Evolutionary conservation across 306 rosid genomes (phyloP), one percentile per base, ranked within the genome.

Genomic region (Castanea sativa): DNA sequence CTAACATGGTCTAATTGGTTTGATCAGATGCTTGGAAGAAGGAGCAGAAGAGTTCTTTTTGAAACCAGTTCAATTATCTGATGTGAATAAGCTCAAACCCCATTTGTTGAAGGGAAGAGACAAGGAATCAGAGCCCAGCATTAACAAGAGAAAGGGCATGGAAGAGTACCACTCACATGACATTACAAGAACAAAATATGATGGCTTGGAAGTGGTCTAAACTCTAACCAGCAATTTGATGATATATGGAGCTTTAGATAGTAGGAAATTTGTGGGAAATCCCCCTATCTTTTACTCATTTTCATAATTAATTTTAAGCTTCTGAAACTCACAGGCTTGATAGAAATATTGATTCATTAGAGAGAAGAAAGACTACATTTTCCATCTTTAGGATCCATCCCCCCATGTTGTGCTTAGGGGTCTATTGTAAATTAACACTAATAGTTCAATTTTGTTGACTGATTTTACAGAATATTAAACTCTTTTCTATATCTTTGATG

Each of bases 21-120:
- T 71, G 6, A 79, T 72, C 88, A 91, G 98, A 88, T 93, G 98
- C 86, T 76, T 93, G 80, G 95, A 91, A 83, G 97, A 91, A 77
- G 98, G 98, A 63, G 97, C 98, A 78, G 89, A 91, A 81, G 97
- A 91, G 65, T 93, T 93, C 71, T 82, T 93, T 71, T 71, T 91
- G 80, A 93, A 93, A 75, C 98, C 95, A 80, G 95, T 93, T 78
- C 91, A 89, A 56, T 83, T 87, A 80, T 81, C 93, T 27, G 97
- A 93, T 85, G 91, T 93, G 29, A 85, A 81, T 79, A 93, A 90
- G 83, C 93, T 93, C 35, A 91, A 79, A 79, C 98, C 98, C 20
- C 91, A 87, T 88, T 72, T 93, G 74, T 27, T 89, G 84, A 93
- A 84, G 85, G 80, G 88, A 55, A 85, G 58, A 83, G 71, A 75